Evolutionary conservation across 1,284 basidiomycete genomes (phyloP).

Genomic region (Serendipita sp.): DNA sequence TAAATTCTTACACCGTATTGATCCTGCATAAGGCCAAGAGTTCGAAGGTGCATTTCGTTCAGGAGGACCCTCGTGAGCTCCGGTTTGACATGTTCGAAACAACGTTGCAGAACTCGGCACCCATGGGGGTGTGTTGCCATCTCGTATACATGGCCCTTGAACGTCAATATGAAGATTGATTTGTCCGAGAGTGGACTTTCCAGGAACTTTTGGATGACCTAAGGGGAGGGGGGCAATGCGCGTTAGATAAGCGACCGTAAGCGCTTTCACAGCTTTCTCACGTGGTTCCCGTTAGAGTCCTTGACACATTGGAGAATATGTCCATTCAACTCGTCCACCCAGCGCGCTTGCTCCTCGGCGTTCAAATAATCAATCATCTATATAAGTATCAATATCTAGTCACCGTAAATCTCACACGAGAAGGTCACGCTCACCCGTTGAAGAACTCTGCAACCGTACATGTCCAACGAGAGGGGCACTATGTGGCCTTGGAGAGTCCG

Average conservation of each 20-base stretch:
- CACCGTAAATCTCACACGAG: background rate
- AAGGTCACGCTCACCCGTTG: slow-evolving; percentile 48
- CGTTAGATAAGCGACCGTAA: background rate
- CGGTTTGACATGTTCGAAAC: slow-evolving; percentile 73
- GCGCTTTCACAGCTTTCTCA: slow-evolving; percentile 24
- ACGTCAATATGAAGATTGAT: slow-evolving; percentile 64
- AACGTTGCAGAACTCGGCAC: slow-evolving; percentile 88
- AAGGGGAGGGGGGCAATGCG: slow-evolving; percentile 12
- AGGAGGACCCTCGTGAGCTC: slow-evolving; percentile 59
- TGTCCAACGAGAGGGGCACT: slow-evolving; percentile 69
- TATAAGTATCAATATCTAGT: slow-evolving; percentile 12
- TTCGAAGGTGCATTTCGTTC: slow-evolving; percentile 70
- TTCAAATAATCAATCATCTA: slow-evolving; percentile 77
- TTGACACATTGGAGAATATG: slow-evolving; percentile 80
- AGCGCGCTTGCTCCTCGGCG: slow-evolving; percentile 59
- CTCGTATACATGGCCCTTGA: slow-evolving; percentile 71
- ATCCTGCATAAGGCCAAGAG: slow-evolving; percentile 65
- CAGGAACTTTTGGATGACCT: slow-evolving; percentile 75
- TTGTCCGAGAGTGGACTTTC: slow-evolving; percentile 64
- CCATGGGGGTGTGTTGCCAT: slow-evolving; percentile 87
- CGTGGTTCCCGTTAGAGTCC: slow-evolving; percentile 92
- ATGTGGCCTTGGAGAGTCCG: slow-evolving; percentile 71
- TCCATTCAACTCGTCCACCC: slow-evolving; percentile 70
- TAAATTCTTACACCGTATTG: slow-evolving; percentile 63
- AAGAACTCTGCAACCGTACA: slow-evolving; percentile 92